Base-by-base conservation (phyloP, 2,329 filamentous ascomycete genomes). In the Purpureocillium lavendulum region DNA sequence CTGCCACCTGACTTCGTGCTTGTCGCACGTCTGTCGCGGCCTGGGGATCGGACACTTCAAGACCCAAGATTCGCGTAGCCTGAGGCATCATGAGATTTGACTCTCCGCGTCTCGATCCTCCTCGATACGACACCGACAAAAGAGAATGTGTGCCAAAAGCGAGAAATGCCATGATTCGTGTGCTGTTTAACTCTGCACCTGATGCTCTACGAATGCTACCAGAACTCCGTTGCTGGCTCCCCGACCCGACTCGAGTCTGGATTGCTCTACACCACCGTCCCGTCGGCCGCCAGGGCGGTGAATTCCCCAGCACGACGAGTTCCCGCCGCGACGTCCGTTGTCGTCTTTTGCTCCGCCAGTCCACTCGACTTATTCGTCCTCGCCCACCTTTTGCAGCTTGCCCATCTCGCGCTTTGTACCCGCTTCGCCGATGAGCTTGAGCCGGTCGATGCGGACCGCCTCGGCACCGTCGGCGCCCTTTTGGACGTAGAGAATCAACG, bases 351-450 rank as follows among this genome's bases (percentile, higher is more conserved):
- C n/a, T n/a, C n/a, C n/a, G n/a, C 14, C n/a, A 12, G n/a, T n/a
- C n/a, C 16, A 30, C 26, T n/a, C 11, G 40, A 40, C 11, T 59
- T 66, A 80, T 59, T 82, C 75, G 39, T 79, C 78, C 21, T 94
- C 84, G 12, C 82, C 87, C 57, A 96, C 77, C 78, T 97, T 97
- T 73, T 97, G 87, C 49, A 98, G 68, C 71, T 94, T 94, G 49
- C 89, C 90, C 77, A 88, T 87, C 41, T 92, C 85, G 44, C 88
- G 76, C 75, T 94, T 95, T 70, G 94, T 82, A 12, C 92, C 90
- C 13, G 80, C 77, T 62, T 97, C 90, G 24, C 92, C 92, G 55
- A 97, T 81, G 40, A 97, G 69, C 51, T 79, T 73, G 48, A 92
- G 64, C 38, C 86, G 73, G 62, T 92, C 86, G 36, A 98, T 62